Evolutionary conservation across 31 red algal species (phyloP), one percentile per base, ranked within the genome.

Genomic region (Endocladia muricata): DNA sequence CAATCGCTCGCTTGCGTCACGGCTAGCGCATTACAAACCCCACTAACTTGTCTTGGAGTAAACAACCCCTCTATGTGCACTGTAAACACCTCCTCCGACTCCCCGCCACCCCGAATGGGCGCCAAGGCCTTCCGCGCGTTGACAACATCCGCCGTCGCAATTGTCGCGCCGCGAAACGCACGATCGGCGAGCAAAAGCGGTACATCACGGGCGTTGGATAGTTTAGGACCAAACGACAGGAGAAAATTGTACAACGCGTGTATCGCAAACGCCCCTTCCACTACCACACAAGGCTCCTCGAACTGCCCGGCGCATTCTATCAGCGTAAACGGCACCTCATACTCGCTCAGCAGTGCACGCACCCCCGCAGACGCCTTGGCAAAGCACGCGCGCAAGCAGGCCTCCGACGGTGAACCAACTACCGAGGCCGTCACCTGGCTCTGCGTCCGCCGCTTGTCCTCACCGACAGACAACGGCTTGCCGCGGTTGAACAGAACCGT

Each of bases 231-330:
- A 0, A 47, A 35, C 21, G 55, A 23, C 13, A 85, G 19, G 28
- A 76, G 36, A 85, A 85, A 85, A 49, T 85, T 85, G 37, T 68
- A 85, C 35, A 85, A 41, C 35, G 82, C 82, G 67, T 85, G 82
- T 33, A 76, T 65, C 21, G 70, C 60, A 25, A 76, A 28, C 15
- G 28, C 55, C n/a, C 82, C 82, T 13, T 76, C 61, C 13, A 74
- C 72, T 28, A 85, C 61, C 21, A 85, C 64, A 11, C 57, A 41
- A 17, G 82, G 82, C 36, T 76, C 70, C 11, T 41, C 60, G 2
- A 47, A 33, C 11, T 26, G 61, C 31, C 29, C 41, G 17, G 82
- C 36, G 26, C 25, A 2, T 19, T 57, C 71, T 8, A 69, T 35
- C 2, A 81, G 21, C 37, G 54, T 73, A 31, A 83, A 83, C 65